Evolutionary conservation across 2,329 filamentous ascomycete species (phyloP), one percentile per base, ranked within the genome.

Genomic region (Sporothrix phasma): DNA sequence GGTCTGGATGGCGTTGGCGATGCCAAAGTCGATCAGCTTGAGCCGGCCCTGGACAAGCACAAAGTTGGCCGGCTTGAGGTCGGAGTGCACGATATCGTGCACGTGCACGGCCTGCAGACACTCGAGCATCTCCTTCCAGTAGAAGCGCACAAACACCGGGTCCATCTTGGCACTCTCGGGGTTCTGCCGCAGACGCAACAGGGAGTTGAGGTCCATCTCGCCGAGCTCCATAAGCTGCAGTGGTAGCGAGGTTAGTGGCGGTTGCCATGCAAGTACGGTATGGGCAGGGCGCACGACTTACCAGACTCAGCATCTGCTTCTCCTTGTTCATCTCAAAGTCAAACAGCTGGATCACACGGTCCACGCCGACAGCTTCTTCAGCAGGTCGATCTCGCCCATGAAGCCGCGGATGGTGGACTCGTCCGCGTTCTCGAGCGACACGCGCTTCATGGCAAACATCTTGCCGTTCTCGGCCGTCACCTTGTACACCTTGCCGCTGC

Each of bases 41-140:
- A 99, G 80, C 29, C 88, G 85, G 26, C 94, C 94, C 72, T 92
- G 86, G 19, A 96, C 92, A 22, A 97, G 82, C 26, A 99, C 88
- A 74, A 99, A 99, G 74, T 99, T 99, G 70, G 92, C 92, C 0
- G 94, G 94, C 75, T 99, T 99, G 43, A 99, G 81, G 73, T 99
- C 94, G 0, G 92, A 96, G 76, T 99, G 94, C 3, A 99, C 94
- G 68, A 99, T 92, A 72, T 97, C 92, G 73, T 88, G 82, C 13
- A 88, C 84, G 73, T 99, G 94, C 0, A 99, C 92, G 0, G 93
- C 85, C 69, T 90, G 85, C 5, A 99, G 85, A 73, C 94, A 97
- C 74, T 96, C 92, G 19, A 99, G 86, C 94, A 99, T 99, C 76
- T 99, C 94, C 75, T 96, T 94, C 94, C 94, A 99, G 79, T 96